phyloP scores from a whole-genome alignment of 2,329 filamentous ascomycete genomes.

The Hymenoscyphus fructigenus region DNA sequence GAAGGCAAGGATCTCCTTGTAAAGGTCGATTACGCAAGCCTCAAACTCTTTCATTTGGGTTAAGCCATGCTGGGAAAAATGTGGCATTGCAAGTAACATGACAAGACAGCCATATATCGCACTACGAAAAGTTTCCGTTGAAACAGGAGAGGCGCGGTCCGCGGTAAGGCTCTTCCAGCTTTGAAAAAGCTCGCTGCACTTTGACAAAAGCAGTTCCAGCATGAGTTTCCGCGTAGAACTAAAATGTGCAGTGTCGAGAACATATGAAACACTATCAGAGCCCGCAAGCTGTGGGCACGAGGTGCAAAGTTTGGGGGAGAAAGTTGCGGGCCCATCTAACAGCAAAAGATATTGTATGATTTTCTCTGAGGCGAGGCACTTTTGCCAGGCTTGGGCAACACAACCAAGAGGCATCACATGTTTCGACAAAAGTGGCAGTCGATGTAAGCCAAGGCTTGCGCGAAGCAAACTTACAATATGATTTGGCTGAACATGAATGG shows the following conservation, averaged over 20 bases:
- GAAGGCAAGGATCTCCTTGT: slow-evolving; percentile 25
- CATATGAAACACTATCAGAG: slow-evolving; percentile 14
- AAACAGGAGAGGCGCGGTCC: slow-evolving; percentile 29
- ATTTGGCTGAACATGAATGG: slow-evolving; percentile 60
- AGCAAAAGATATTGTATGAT: slow-evolving; percentile 57
- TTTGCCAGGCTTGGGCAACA: slow-evolving; percentile 36
- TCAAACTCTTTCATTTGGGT: slow-evolving; percentile 25
- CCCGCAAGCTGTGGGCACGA: slow-evolving; percentile 26
- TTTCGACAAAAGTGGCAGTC: slow-evolving; percentile 16
- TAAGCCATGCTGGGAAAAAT: slow-evolving; percentile 23
- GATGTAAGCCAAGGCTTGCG: slow-evolving; percentile 59
- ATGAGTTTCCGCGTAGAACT: slow-evolving; percentile 32
- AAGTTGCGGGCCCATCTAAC: slow-evolving; percentile 37
- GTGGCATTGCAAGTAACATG: slow-evolving; percentile 27
- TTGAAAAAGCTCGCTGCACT: slow-evolving; percentile 30
- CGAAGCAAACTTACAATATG: slow-evolving; percentile 70
- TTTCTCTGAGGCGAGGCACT: slow-evolving; percentile 39
- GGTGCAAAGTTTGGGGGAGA: slow-evolving; percentile 15
- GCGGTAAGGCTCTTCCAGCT: slow-evolving; percentile 28
- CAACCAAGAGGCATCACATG: slow-evolving; percentile 27
- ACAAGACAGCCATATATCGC: slow-evolving; percentile 31
- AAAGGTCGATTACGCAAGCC: slow-evolving; percentile 19
- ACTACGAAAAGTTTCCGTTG: slow-evolving; percentile 32
- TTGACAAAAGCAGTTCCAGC: slow-evolving; percentile 34
- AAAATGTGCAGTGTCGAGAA: slow-evolving; percentile 32